Evolutionary conservation across 1,284 basidiomycete species (phyloP).

Genomic region (Moesziomyces parantarcticus): DNA sequence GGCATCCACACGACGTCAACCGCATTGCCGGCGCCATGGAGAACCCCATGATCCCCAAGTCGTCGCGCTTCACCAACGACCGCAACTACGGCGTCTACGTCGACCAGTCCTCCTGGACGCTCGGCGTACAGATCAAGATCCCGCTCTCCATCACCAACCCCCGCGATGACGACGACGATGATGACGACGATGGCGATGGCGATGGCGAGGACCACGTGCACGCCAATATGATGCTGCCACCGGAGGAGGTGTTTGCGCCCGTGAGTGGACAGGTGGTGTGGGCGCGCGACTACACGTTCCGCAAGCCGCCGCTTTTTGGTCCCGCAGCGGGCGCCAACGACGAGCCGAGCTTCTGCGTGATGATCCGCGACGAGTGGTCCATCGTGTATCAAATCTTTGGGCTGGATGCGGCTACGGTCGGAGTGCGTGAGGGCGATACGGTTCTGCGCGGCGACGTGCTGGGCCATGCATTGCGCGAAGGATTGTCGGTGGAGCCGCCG

Average conservation of each 20-base stretch:
- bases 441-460: conserved; percentile 52
- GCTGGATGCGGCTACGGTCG: conserved; percentile 27
- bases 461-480: conserved; percentile 37
- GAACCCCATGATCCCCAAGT: conserved; percentile 49
- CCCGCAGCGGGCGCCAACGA: conserved; percentile 51
- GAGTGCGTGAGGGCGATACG: conserved; percentile 31
- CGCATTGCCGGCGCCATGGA: conserved; percentile 55
- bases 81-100: conserved; percentile 45
- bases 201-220: conserved; percentile 2
- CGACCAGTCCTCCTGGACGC: conserved; percentile 43
- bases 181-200: conserved; percentile 14
- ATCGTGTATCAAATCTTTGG: conserved; percentile 61
- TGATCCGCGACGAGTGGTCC: conserved; percentile 60
- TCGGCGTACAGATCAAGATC: conserved; percentile 46
- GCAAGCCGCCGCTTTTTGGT: conserved; percentile 45
- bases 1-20: conserved; percentile 45
- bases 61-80: conserved; percentile 27
- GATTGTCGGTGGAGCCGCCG: conserved; percentile 35
- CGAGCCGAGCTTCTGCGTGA: conserved; percentile 47
- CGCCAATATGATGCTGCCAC: conserved; percentile 23
- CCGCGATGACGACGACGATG: conserved; percentile 21
- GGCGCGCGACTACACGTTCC: conserved; percentile 37
- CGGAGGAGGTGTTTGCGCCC: conserved; percentile 53
- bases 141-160: conserved; percentile 45
- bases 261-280: conserved; percentile 58